Percentiles rank a stretch among this genome's conserved stretches.
Evolutionary conservation across 73 alveolate species (phyloP).

Genomic region (Tetrahymena malaccensis): DNA sequence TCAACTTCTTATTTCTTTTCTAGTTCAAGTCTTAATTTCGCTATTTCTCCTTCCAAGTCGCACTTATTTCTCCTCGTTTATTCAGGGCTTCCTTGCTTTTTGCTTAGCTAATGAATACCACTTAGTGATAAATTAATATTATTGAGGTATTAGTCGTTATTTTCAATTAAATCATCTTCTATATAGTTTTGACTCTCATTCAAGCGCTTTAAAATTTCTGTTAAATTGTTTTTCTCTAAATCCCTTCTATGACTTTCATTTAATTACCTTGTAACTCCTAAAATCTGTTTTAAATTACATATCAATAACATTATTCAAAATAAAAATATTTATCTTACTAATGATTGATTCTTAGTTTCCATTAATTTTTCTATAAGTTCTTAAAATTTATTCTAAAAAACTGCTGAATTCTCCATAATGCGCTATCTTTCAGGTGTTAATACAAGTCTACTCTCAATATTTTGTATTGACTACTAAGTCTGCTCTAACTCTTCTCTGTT

Average conservation of each 20-base stretch:
- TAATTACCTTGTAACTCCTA: background rate
- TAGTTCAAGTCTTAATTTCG: background rate
- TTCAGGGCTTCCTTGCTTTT: background rate
- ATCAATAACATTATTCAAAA: background rate
- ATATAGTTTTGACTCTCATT: background rate
- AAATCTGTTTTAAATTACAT: background rate
- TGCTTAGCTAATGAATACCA: background rate
- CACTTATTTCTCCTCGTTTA: background rate
- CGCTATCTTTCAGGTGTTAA: background rate
- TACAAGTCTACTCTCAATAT: background rate
- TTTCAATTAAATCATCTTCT: background rate
- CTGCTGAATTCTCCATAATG: background rate
- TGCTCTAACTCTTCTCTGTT: background rate
- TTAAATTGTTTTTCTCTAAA: background rate
- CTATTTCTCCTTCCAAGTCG: background rate
- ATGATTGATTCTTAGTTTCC: background rate
- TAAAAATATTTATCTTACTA: background rate
- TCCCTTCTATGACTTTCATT: background rate
- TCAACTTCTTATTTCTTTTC: background rate
- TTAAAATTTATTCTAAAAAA: background rate
- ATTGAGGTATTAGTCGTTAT: background rate
- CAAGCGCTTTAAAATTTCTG: background rate
- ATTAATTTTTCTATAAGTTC: background rate
- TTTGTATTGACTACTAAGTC: background rate
- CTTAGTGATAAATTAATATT: background rate